Evolutionary conservation across 495 filamentous ascomycete genomes (phyloP), one percentile per base, ranked within the genome.

Genomic region (Tuber calosporum): DNA sequence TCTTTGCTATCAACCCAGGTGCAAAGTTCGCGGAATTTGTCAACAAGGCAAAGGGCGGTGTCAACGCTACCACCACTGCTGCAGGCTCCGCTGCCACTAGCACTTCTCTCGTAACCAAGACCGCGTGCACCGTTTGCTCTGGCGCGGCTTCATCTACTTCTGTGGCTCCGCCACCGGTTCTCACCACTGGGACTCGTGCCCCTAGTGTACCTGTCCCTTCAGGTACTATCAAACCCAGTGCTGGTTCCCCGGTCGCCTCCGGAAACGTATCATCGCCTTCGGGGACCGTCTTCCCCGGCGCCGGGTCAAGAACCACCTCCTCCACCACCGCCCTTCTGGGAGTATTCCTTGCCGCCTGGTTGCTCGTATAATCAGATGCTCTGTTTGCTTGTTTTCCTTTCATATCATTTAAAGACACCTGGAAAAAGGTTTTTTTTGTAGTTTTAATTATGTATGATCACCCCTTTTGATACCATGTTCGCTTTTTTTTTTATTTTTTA

Each of bases 1-100:
- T 82, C 9, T 79, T 82, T 17, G 81, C 75, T 20, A 72, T 82
- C 40, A 82, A 82, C 45, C 81, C 81, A 0, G 77, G 75, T n/a
- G 73, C 67, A 2, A 82, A 81, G 72, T 81, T 82, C 69, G 38
- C 70, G 4, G 78, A 70, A 15, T 82, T 75, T 68, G 37, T 82
- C 1, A 74, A 67, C 19, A 75, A 71, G 42, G 81, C 81, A 17
- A 82, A 71, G 38, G 75, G 71, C 17, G 74, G 66, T 19, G 69
- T 72, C 4, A 62, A 74, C 13, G n/a, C 69, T 42, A 39, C 72
- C 34, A 6, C 37, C 36, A 17, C 62, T 15, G 38, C 69, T 45
- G 2, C 45, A 4, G 22, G 45, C 5, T 9, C 45, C n/a, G 20
- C 45, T 53, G 2, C 3, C 45, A 22, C 45, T n/a, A n/a, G 19